Evolutionary conservation across 768 basidiomycete species (phyloP).

Genomic region (Guyanaporus albipodus): DNA sequence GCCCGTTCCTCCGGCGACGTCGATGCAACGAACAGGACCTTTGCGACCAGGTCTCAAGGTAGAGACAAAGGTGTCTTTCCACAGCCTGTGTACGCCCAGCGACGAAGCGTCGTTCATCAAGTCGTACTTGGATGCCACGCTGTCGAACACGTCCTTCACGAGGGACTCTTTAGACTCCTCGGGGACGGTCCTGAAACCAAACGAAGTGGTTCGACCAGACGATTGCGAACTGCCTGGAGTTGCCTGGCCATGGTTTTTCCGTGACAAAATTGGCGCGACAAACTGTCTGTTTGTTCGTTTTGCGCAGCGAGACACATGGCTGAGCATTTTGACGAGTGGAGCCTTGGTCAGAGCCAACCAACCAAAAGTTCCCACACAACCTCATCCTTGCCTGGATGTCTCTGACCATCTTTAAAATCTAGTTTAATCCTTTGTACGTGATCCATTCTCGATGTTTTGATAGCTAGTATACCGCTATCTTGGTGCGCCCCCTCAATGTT

Average conservation of each 20-base stretch:
- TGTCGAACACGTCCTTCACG: slow-evolving; percentile 92
- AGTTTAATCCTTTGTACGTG: too few relatives aligned
- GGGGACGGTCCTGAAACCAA: slow-evolving; percentile 89
- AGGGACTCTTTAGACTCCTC: slow-evolving; percentile 84
- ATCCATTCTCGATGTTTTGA: too few relatives aligned
- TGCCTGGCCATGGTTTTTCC: slow-evolving; percentile 22
- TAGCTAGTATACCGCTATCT: too few relatives aligned
- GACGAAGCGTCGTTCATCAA: slow-evolving; percentile 99
- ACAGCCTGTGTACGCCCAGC: slow-evolving; percentile 90
- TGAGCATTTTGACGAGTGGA: slow-evolving; percentile 17
- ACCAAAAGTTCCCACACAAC: too few relatives aligned
- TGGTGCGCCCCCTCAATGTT: too few relatives aligned
- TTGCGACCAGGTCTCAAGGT: slow-evolving; percentile 71
- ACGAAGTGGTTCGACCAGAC: slow-evolving; percentile 64
- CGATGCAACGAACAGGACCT: slow-evolving; percentile 77
- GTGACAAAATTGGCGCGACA: slow-evolving; percentile 9
- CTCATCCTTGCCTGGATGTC: too few relatives aligned
- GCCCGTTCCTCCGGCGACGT: slow-evolving; percentile 96
- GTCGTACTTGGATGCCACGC: slow-evolving; percentile 93
- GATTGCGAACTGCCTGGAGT: slow-evolving; percentile 7
- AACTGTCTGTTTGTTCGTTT: slow-evolving; percentile 12
- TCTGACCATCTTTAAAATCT: too few relatives aligned
- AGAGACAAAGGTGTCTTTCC: slow-evolving; percentile 91
- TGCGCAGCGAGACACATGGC: slow-evolving; percentile 12
- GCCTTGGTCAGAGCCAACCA: too few relatives aligned